Conservation (phyloP, 768 basidiomycete genomes). For the Amanita phalloides region DNA sequence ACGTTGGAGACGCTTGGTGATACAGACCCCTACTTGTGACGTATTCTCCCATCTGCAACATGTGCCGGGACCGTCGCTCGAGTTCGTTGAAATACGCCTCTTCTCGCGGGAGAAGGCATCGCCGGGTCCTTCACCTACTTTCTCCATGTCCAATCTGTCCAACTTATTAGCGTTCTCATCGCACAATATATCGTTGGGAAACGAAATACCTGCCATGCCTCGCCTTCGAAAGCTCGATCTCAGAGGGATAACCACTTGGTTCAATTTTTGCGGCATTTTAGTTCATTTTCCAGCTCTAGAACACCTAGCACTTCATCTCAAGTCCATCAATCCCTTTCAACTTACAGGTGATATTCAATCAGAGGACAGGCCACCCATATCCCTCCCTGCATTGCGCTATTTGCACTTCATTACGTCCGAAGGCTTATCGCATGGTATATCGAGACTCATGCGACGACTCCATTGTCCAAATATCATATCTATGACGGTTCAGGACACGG, state of each 20-base stretch:
- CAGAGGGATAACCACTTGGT: conserved; percentile 21
- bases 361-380: conserved; percentile 10
- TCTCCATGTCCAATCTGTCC: conserved; percentile 14
- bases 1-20: conserved; percentile 17
- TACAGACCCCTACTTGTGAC: conserved; percentile 14
- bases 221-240: conserved; percentile 17
- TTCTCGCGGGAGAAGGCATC: conserved; percentile 14
- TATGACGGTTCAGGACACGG: conserved; percentile 14
- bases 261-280: conserved; percentile 14
- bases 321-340: conserved; percentile 12
- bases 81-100: conserved; percentile 14
- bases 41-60: conserved; percentile 15
- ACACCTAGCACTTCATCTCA: conserved; percentile 18
- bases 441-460: conserved; percentile 15
- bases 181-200: conserved; percentile 18
- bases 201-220: conserved; percentile 11
- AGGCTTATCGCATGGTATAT: conserved; percentile 17
- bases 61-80: conserved; percentile 13
- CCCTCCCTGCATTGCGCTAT: conserved; percentile 16
- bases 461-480: conserved; percentile 16
- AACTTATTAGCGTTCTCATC: conserved; percentile 15
- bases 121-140: conserved; percentile 8
- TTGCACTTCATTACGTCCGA: conserved; percentile 20
- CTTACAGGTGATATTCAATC: conserved; percentile 3
- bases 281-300: conserved; percentile 13